Percentiles rank a stretch among this genome's conserved stretches.
Evolutionary conservation across 495 filamentous ascomycete species (phyloP).

Genomic region (Venustampulla echinocandica): DNA sequence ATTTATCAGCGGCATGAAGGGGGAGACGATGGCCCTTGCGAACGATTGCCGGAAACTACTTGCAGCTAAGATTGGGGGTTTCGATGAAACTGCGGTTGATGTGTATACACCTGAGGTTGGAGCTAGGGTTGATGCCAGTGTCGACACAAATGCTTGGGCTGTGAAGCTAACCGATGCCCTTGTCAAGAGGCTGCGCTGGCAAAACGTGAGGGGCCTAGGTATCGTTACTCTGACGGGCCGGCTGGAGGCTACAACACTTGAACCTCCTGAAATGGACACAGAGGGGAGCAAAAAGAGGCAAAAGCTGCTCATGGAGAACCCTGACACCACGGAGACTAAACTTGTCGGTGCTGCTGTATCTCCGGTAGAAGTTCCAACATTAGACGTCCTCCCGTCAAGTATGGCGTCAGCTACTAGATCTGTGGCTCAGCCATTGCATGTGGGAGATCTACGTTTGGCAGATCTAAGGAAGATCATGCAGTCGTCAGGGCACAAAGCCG

Average conservation of each 20-base stretch:
- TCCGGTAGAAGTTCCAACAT: constrained; percentile 41
- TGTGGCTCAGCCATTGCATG: constrained; percentile 81
- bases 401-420: constrained; percentile 69
- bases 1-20: constrained; percentile 66
- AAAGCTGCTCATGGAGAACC: constrained; percentile 53
- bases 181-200: constrained; percentile 82
- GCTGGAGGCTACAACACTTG: constrained; percentile 28
- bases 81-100: constrained; percentile 38
- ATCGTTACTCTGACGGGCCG: constrained; percentile 80
- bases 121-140: constrained; percentile 71
- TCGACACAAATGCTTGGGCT: constrained; percentile 96
- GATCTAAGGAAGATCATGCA: constrained; percentile 81
- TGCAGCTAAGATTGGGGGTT: constrained; percentile 26
- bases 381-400: constrained; percentile 71
- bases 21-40: constrained; percentile 70
- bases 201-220: constrained; percentile 79
- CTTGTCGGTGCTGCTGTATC: not conserved
- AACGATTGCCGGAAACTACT: constrained; percentile 73
- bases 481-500: constrained; percentile 71
- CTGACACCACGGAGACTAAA: constrained; percentile 30
- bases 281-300: constrained; percentile 51
- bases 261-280: constrained; percentile 32
- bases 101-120: constrained; percentile 76
- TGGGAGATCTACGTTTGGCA: constrained; percentile 84
- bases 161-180: constrained; percentile 80